Percentiles rank a stretch among this genome's conserved stretches.
phyloP scores from a whole-genome alignment of 2,329 filamentous ascomycete genomes.

The Botryotinia globosa region DNA sequence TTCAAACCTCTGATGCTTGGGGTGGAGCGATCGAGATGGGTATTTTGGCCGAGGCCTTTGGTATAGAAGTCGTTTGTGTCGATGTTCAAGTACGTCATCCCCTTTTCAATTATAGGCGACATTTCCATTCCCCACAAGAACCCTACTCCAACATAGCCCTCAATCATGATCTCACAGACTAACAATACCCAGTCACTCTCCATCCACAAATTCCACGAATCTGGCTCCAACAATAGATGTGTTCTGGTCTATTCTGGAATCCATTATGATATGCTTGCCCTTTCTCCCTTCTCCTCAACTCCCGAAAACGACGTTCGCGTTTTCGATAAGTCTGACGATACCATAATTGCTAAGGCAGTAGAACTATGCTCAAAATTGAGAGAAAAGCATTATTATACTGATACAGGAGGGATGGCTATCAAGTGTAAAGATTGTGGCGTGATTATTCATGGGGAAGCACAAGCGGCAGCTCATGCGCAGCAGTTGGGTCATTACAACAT shows the following conservation, averaged over 20 bases:
- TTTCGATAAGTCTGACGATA: conserved; percentile 55
- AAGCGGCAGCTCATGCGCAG: conserved; percentile 60
- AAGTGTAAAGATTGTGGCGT: conserved; percentile 72
- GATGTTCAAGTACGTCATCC: conserved; percentile 60
- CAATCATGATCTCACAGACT: conserved; percentile 39
- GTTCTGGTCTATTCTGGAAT: conserved; percentile 89
- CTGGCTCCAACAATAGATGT: conserved; percentile 49
- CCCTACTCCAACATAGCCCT: neutral
- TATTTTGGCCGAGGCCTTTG: conserved; percentile 80
- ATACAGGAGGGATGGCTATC: conserved; percentile 76
- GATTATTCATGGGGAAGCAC: conserved; percentile 64
- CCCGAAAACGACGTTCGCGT: conserved; percentile 62
- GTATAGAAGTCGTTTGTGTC: conserved; percentile 79
- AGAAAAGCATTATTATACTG: conserved; percentile 79
- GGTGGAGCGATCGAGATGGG: conserved; percentile 88
- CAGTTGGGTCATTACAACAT: conserved; percentile 59
- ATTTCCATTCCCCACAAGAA: neutral
- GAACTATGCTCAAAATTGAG: conserved; percentile 65
- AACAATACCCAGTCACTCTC: conserved; percentile 46
- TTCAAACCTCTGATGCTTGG: conserved; percentile 79
- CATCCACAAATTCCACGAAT: conserved; percentile 75
- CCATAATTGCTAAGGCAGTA: conserved; percentile 67
- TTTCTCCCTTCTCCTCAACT: conserved; percentile 61
- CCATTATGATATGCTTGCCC: conserved; percentile 84
- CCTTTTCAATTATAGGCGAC: neutral